Base-by-base conservation (phyloP, 768 basidiomycete genomes). In the Serendipita sp. region DNA sequence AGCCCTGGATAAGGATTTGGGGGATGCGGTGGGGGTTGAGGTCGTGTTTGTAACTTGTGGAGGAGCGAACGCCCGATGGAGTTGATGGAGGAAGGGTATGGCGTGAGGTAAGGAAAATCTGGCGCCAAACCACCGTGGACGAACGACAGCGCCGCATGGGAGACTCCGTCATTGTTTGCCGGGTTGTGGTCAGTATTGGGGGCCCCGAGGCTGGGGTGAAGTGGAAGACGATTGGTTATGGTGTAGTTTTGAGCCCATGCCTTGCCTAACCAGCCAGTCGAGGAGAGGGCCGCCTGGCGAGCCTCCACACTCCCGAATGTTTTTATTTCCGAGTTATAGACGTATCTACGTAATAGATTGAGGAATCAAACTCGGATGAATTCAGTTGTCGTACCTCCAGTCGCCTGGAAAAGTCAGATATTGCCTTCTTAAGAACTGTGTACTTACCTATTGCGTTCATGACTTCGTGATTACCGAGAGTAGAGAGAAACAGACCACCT, bases 401-500 rank as follows among this genome's bases (percentile, higher is more conserved):
- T 94, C 91, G 66, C 90, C 89, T 83, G 72, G 38, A 64, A 63
- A 66, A 68, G 3, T 65, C 45, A 1, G 64, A 23, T 64, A 56
- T 64, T 58, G 63, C 52, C 46, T 52, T 30, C n/a, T 18, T n/a
- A 18, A 32, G 11, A 60, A 35, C 34, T 28, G 44, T 30, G 44
- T 16, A 67, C 74, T 23, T 68, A 86, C 88, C 88, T 66, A 91
- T 85, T 13, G 82, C 84, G 68, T 94, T 94, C 91, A 97, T 96
- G 79, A 86, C 85, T 73, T 98, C 96, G 69, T 99, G 96, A 73
- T 99, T 99, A 30, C 96, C 96, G 38, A 97, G 76, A 64, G 90
- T 80, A 11, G 81, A 84, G 36, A 95, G 71, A 13, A 99, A 79
- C 3, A 78, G 80, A 1, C 90, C 93, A 2, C 91, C 91, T 13